Evolutionary conservation across 352 stramenopile species (phyloP).

Genomic region (Peronospora belbahrii): DNA sequence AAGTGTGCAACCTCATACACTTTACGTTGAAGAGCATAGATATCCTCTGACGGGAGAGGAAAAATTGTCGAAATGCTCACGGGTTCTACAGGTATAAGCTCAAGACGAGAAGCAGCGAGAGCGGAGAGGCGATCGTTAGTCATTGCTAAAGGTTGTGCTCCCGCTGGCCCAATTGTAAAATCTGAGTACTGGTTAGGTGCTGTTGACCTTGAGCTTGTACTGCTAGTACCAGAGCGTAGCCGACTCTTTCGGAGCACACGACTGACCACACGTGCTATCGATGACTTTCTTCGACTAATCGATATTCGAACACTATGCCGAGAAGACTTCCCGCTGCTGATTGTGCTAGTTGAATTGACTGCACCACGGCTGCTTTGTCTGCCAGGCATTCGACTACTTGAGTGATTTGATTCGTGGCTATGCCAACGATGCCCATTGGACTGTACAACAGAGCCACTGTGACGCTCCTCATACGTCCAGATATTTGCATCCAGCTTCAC

Average conservation of each 20-base stretch:
- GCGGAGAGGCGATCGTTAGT: conserved; percentile 27
- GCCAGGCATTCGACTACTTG: conserved; percentile 21
- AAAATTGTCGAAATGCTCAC: conserved; percentile 68
- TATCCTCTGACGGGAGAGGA: conserved; percentile 62
- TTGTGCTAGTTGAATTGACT: conserved; percentile 29
- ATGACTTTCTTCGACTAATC: conserved; percentile 22
- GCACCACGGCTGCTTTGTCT: conserved; percentile 23
- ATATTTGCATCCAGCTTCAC: conserved; percentile 72
- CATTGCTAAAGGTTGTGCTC: conserved; percentile 19
- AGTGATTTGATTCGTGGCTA: conserved; percentile 25
- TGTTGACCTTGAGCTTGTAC: conserved; percentile 22
- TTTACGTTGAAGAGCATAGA: conserved; percentile 65
- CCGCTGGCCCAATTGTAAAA: conserved; percentile 18
- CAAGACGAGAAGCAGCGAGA: conserved; percentile 26
- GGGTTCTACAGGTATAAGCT: conserved; percentile 50
- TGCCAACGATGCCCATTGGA: conserved; percentile 17
- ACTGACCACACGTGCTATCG: conserved; percentile 27
- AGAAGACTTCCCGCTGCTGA: conserved; percentile 27
- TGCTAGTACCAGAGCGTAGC: conserved; percentile 20
- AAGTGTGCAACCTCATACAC: conserved; percentile 67
- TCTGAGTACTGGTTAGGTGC: conserved; percentile 32
- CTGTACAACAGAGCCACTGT: conserved; percentile 18
- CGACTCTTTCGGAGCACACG: conserved; percentile 33
- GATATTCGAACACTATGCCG: conserved; percentile 23
- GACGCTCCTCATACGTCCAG: conserved; percentile 50